These are phyloP conservation scores for Fusarium udum DNA, from an alignment of 2,329 filamentous ascomycete genomes.

Conservation along the genomic window DNA sequence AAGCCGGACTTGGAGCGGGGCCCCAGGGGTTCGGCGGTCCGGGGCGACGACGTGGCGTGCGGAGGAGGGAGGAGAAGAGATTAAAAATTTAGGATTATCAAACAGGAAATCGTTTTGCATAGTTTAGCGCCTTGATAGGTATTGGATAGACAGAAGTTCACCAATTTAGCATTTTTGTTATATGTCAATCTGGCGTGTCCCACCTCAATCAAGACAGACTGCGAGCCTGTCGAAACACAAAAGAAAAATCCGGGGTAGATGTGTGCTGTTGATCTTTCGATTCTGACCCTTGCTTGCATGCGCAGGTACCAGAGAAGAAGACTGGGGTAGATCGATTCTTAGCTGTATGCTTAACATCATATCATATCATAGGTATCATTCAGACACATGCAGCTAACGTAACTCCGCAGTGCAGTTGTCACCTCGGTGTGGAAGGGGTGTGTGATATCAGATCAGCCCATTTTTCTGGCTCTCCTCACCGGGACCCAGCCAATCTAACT, in stretches of 20 bases:
- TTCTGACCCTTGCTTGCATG: slow-evolving; percentile 13
- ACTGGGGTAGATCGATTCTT: slow-evolving; percentile 19
- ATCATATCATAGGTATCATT: neutral
- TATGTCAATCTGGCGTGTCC: neutral
- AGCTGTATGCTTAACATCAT: slow-evolving; percentile 13
- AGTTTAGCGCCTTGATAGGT: slow-evolving; percentile 27
- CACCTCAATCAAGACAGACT: neutral
- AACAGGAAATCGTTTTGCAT: slow-evolving; percentile 18
- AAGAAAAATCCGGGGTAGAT: neutral
- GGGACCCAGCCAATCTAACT: slow-evolving; percentile 35
- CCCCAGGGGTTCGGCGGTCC: slow-evolving; percentile 8
- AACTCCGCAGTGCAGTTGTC: slow-evolving; percentile 13
- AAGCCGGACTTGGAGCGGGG: slow-evolving; percentile 11
- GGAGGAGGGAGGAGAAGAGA: slow-evolving; percentile 15
- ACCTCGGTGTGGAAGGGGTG: slow-evolving; percentile 7
- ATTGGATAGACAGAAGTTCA: slow-evolving; percentile 30
- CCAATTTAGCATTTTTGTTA: slow-evolving; percentile 30
- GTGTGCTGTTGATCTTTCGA: slow-evolving; percentile 13
- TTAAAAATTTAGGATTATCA: neutral
- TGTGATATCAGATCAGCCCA: slow-evolving; percentile 11
- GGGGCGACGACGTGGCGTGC: neutral
- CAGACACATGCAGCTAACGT: slow-evolving; percentile 7
- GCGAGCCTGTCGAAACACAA: neutral
- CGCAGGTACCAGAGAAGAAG: slow-evolving; percentile 21
- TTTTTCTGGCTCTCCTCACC: slow-evolving; percentile 31